Conservation (phyloP, 345 rosid genomes). For the Eucalyptus dawsonii region DNA sequence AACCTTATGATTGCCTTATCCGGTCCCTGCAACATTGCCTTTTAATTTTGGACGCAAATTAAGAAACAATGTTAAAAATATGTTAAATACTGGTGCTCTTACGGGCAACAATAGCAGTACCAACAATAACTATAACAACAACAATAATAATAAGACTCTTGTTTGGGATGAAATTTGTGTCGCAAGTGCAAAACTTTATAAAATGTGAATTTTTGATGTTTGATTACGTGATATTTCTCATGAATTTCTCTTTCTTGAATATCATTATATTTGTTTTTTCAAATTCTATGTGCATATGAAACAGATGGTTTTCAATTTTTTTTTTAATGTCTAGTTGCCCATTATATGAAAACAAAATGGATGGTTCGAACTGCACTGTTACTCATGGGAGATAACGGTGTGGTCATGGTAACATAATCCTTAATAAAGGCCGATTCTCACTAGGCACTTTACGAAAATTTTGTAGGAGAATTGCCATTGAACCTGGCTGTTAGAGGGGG, state of each 20-base stretch:
- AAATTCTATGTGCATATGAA: no score
- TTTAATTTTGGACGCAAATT: neutral
- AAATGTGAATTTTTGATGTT: neutral
- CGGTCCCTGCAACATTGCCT: neutral
- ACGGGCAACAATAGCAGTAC: fast-evolving
- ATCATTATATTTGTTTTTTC: neutral
- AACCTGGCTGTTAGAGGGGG: neutral
- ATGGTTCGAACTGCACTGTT: neutral
- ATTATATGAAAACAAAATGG: neutral
- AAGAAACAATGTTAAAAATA: neutral
- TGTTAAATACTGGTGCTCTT: fast-evolving
- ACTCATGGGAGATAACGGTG: neutral
- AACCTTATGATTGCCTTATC: neutral
- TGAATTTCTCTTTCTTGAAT: neutral
- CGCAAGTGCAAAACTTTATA: neutral
- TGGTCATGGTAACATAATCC: neutral
- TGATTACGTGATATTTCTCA: neutral
- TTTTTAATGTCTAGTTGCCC: neutral
- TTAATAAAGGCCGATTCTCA: neutral
- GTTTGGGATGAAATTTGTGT: neutral
- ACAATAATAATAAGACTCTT: neutral
- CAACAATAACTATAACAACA: no score
- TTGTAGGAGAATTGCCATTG: neutral
- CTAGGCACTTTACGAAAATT: neutral
- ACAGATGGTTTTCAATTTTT: neutral